Evolutionary conservation across 2,329 filamentous ascomycete genomes (phyloP), one percentile per base, ranked within the genome.

Genomic region (Exophiala sp.): DNA sequence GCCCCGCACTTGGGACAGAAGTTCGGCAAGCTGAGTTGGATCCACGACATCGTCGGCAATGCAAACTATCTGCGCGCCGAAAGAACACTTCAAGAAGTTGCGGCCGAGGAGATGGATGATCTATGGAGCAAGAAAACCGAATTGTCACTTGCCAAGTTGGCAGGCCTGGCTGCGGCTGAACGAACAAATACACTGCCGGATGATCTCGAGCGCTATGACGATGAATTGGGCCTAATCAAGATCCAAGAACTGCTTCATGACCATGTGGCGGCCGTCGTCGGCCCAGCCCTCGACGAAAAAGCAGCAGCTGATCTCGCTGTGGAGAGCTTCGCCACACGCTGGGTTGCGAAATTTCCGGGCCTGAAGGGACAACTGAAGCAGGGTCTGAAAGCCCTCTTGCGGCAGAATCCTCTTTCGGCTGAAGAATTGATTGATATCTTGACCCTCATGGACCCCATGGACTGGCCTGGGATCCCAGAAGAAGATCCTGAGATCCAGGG

Each of bases 101-200:
- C 87, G 0, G 71, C 83, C 16, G 75, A 77, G 43, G 80, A 81
- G 46, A 90, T 96, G 66, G 78, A 81, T 45, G 85, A 90, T 60
- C 70, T 93, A 2, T 97, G 91, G 91, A 88, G 82, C 69, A 94
- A 95, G 72, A 93, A 94, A 67, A 86, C 95, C 27, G 86, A 97
- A 68, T 73, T 97, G 21, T 95, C 88, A 52, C 75, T 98, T 32
- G 86, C 87, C 29, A 97, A 96, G 68, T 76, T 98, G 40, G 80
- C 83, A 13, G 75, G 82, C 46, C 69, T 96, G 58, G 87, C 87
- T 13, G 79, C 82, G 46, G 66, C 74, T 48, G 69, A 75, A 56
- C 62, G 64, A 32, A 88, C 48, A 75, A 75, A 46, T 77, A 84
- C 59, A 10, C 44, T 37, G 22, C 41, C 38, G 34, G 34, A 29